These are phyloP conservation scores for Xylariomycetidae sp. DNA, from an alignment of 2,329 filamentous ascomycete species.

Conservation along the genomic window DNA sequence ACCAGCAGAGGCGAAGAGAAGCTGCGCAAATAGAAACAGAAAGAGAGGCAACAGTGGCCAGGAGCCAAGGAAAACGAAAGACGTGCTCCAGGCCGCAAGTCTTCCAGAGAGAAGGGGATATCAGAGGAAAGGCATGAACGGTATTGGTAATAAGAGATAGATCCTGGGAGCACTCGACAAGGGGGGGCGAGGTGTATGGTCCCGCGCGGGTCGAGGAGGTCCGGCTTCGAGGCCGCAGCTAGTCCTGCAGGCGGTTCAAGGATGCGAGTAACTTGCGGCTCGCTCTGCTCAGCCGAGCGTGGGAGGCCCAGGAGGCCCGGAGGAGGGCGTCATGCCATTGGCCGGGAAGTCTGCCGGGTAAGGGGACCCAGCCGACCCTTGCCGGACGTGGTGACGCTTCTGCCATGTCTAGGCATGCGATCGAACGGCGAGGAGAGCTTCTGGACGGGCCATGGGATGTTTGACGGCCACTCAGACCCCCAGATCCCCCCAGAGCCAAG, in stretches of 20 bases:
- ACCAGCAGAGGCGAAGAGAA: constrained; percentile 28
- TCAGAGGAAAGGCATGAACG: constrained; percentile 22
- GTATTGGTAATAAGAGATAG: constrained; percentile 18
- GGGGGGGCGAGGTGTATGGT: constrained; percentile 17
- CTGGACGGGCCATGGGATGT: no score
- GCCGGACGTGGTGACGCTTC: no score
- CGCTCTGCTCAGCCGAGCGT: constrained; percentile 9
- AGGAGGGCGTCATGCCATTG: constrained; percentile 12
- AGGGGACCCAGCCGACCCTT: no score
- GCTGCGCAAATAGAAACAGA: constrained; percentile 29
- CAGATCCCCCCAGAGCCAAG: no score
- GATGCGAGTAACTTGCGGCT: constrained; percentile 10
- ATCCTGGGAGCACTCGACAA: constrained; percentile 14
- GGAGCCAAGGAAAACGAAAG: constrained; percentile 24
- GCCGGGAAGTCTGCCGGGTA: constrained; percentile 6
- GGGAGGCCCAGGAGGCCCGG: constrained; percentile 5
- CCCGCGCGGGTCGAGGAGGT: constrained; percentile 26
- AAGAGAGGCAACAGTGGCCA: constrained; percentile 19
- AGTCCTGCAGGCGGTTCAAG: constrained; percentile 21
- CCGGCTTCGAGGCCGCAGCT: constrained; percentile 24
- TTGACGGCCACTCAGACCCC: no score
- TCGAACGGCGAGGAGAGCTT: no score
- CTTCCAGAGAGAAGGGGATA: constrained; percentile 26
- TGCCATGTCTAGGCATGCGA: no score
- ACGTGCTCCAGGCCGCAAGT: constrained; percentile 25